Base-by-base conservation (phyloP, 2,329 filamentous ascomycete species). In the Huntiella bhutanensis region DNA sequence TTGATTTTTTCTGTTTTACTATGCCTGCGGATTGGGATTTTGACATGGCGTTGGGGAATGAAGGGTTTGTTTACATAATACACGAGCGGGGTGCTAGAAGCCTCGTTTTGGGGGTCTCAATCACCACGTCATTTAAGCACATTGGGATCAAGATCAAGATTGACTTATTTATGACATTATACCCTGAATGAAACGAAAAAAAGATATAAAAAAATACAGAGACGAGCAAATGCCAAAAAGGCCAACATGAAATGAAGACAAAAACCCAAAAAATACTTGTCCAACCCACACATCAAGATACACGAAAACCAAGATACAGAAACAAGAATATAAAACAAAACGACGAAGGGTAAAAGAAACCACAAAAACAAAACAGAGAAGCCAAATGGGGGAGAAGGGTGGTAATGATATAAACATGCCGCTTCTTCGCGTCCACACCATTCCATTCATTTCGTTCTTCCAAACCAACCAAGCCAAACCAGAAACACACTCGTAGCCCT, bases 181-280 rank as follows among this genome's bases (percentile, higher is more conserved):
- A 37, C 15, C 37, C 16, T 22, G 35, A 12, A 37, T 37, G 35
- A 13, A 4, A 13, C 35, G 16, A 37, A 37, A 16, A 37, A 7
- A 16, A 16, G 34, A 22, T 41, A 8, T n/a, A 7, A 28, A 8
- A 28, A 28, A 28, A 28, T 28, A 28, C 22, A 28, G 33, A 33
- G 7, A 53, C 53, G 13, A 34, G 11, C 16, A 47, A 32, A 47
- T 41, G 28, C 15, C 19, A 36, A 41, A 40, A 40, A 11, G 10
- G 32, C 36, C 10, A 42, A 36, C 12, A 36, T 35, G 17, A n/a
- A 40, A 38, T 13, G 22, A 15, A 45, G 15, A 43, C 22, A 36
- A 40, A 43, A 33, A 34, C 32, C 5, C 46, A 16, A 34, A 46
- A 46, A 41, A 15, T n/a, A 48, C 46, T 13, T 34, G 22, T 17